A percentile compares a stretch with the other conserved stretches of the same genome.
phyloP scores from a whole-genome alignment of 345 rosid species.

The Eucalyptus tenuipes region DNA sequence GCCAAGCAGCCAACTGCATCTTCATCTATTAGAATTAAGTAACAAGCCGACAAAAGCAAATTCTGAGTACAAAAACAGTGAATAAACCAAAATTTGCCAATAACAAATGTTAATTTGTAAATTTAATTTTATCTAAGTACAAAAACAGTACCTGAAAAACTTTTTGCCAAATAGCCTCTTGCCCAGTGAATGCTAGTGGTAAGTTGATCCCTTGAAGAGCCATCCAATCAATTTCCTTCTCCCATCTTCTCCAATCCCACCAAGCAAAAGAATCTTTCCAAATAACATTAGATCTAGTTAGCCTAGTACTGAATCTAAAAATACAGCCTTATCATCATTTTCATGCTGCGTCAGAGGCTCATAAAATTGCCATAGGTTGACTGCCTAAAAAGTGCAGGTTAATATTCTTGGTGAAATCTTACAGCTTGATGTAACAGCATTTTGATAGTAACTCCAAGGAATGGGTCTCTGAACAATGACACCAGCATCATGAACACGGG shows the following conservation, averaged over 20 bases:
- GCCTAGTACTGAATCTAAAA: neutral
- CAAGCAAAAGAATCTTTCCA: constrained; percentile 55
- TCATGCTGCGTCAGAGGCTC: neutral
- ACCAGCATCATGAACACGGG: constrained; percentile 31
- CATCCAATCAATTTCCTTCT: constrained; percentile 77
- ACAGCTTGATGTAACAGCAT: constrained; percentile 78
- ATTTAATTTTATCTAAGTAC: neutral
- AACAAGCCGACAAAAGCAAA: neutral
- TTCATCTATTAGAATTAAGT: neutral
- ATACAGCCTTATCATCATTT: neutral
- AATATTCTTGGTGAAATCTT: constrained; percentile 4
- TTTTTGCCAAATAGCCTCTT: constrained; percentile 64
- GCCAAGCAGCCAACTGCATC: neutral
- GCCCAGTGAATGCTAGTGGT: constrained; percentile 69
- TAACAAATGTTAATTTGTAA: neutral
- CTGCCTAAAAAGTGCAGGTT: neutral
- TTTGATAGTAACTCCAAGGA: constrained; percentile 75
- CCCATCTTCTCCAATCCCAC: constrained; percentile 85
- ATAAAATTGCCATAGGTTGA: neutral
- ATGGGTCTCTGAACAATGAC: constrained; percentile 37
- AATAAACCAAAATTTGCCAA: neutral
- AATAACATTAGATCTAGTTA: neutral
- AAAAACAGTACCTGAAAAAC: constrained; percentile 41
- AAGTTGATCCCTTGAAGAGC: constrained; percentile 67
- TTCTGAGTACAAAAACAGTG: neutral